Evolutionary conservation across 192 early-diverging fungal species (phyloP).

Genomic region (Linderina pennispora): DNA sequence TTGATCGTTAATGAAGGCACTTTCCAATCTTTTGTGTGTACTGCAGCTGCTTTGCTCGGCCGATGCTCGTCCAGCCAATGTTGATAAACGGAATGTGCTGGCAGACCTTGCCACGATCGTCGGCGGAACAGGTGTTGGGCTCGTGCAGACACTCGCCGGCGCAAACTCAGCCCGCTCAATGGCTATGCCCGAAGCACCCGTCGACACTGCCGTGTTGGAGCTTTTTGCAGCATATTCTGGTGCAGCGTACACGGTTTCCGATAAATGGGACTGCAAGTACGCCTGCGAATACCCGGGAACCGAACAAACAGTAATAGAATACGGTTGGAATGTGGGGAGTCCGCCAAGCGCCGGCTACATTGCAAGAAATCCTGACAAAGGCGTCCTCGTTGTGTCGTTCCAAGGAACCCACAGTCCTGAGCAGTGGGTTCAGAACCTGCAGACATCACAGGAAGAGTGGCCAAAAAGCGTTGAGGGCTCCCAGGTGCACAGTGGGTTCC

Average conservation of each 20-base stretch:
- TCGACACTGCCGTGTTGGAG: too few relatives aligned
- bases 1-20: too few relatives aligned
- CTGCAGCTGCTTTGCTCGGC: too few relatives aligned
- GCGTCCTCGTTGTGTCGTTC: not conserved
- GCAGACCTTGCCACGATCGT: too few relatives aligned
- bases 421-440: slow-evolving; percentile 3
- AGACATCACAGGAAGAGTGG: not conserved
- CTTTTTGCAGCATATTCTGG: too few relatives aligned
- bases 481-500: slow-evolving; percentile 7
- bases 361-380: not conserved
- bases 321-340: not conserved
- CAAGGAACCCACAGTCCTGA: slow-evolving; percentile 1
- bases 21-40: too few relatives aligned
- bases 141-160: too few relatives aligned
- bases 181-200: too few relatives aligned
- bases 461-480: not conserved
- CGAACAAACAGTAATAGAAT: not conserved
- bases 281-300: not conserved
- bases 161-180: too few relatives aligned
- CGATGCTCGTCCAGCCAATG: too few relatives aligned
- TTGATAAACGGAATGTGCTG: too few relatives aligned
- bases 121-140: too few relatives aligned
- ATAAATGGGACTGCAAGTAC: not conserved
- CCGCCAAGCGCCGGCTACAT: not conserved
- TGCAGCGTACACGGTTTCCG: not conserved